Evolutionary conservation across 2,329 filamentous ascomycete species (phyloP).

Genomic region (Sodiomyces alkalinus): DNA sequence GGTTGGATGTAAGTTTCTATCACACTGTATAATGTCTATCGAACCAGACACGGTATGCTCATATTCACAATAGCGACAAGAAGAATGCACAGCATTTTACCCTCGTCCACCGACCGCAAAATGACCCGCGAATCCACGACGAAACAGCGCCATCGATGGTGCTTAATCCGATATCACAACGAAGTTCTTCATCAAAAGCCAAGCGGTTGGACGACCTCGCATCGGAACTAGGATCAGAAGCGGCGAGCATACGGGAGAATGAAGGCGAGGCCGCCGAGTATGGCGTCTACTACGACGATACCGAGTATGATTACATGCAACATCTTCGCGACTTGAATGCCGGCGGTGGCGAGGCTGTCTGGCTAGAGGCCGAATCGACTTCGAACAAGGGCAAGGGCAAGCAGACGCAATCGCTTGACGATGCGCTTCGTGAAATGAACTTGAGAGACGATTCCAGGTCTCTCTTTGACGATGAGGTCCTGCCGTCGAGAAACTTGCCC

Average conservation of each 20-base stretch:
- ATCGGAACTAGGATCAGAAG: slow-evolving; percentile 57
- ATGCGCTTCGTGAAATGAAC: slow-evolving; percentile 55
- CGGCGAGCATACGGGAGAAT: slow-evolving; percentile 58
- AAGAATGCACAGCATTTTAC: slow-evolving; percentile 86
- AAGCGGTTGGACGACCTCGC: slow-evolving; percentile 63
- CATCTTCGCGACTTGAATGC: slow-evolving; percentile 79
- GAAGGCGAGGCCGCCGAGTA: slow-evolving; percentile 93
- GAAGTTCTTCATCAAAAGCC: slow-evolving; percentile 25
- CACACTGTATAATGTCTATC: neutral
- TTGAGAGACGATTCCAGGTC: slow-evolving; percentile 37
- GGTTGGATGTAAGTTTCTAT: slow-evolving; percentile 45
- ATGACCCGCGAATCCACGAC: slow-evolving; percentile 95
- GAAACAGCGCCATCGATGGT: slow-evolving; percentile 78
- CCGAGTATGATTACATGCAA: slow-evolving; percentile 98
- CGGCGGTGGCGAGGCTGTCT: slow-evolving; percentile 62
- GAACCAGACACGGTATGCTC: neutral
- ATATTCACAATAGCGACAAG: slow-evolving; percentile 45
- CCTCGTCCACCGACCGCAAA: slow-evolving; percentile 89
- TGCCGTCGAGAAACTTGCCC: slow-evolving; percentile 66
- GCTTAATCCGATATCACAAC: slow-evolving; percentile 50
- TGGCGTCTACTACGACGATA: slow-evolving; percentile 90
- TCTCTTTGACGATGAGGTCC: slow-evolving; percentile 56
- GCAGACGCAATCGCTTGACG: slow-evolving; percentile 65
- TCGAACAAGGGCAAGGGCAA: slow-evolving; percentile 57
- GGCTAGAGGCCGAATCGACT: slow-evolving; percentile 55